Base-by-base conservation (phyloP, 148 eudicot genomes). In the Amaranthus hypochondriacus region DNA sequence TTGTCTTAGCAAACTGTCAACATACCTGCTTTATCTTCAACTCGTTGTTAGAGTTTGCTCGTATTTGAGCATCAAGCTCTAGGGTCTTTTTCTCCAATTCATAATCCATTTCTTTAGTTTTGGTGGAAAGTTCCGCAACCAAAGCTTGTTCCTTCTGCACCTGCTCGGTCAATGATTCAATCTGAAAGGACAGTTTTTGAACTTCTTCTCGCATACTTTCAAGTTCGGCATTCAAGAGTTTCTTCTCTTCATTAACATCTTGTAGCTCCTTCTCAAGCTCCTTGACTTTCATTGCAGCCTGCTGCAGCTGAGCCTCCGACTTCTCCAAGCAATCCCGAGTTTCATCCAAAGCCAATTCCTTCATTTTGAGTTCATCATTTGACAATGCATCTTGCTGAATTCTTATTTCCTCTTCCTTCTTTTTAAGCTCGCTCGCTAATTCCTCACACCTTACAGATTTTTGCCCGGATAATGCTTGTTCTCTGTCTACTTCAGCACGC, bases 21-120 rank as follows among this genome's bases (percentile, higher is more conserved):
- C 76, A 68, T 76, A 90, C 96, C 96, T 90, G 90, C 73, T 85
- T 84, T 52, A 74, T 65, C 76, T 79, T 85, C 78, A 84, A 55
- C 70, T 87, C 85, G 11, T 61, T 82, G 47, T 66, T 76, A 39
- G 78, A 65, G 50, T 52, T 78, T 55, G 82, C 80, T 55, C 81
- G 67, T 66, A 71, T 77, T 62, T 63, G 81, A 64, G 67, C 74
- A 56, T 84, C 79, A 49, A 79, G 73, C 58, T 78, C 85, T 60
- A 10, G 68, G 73, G 75, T 82, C 78, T 77, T 71, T 71, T 66
- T 74, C 52, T 62, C 77, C 39, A 84, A 78, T 70, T 83, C 89
- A 13, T 50, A 49, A 49, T 86, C 84, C 51, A 86, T 46, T 69
- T 75, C 78, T 72, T 70, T 63, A 57, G 79, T 78, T 69, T 77